Evolutionary conservation across 2,329 filamentous ascomycete species (phyloP), one percentile per base, ranked within the genome.

Genomic region (Teratosphaeriaceae sp.): DNA sequence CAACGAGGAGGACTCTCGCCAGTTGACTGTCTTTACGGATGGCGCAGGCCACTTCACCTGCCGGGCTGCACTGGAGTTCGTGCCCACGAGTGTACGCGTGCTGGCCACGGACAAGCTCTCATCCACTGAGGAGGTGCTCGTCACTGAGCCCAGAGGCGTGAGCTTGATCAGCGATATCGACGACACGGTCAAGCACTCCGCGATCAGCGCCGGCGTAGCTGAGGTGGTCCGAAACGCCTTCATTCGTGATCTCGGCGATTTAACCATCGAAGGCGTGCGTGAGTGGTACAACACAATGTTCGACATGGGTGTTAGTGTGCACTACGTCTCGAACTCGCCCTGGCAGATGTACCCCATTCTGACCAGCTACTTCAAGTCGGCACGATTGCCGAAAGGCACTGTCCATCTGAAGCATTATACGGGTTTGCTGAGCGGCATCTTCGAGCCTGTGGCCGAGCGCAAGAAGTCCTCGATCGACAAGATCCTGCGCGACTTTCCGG

Each of bases 291-390:
- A 73, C 26, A 73, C 73, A 16, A 74, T 98, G 66, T 76, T 84
- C 29, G 73, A 80, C 16, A 79, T 90, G 68, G 88, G 89, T 15
- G 90, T 97, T 19, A 79, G 82, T 55, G 76, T 98, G 40, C 94
- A 98, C 61, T 98, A 98, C 63, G 94, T 95, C 51, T 98, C 92
- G n/a, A 98, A 98, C 65, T 94, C 90, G 39, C 92, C 92, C 0
- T 98, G 94, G 94, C 94, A 98, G 62, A 75, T 98, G 5, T 98
- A 87, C 56, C 92, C 92, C 0, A 80, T 97, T 2, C 70, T 98
- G 9, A 84, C 86, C 4, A 87, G 79, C 41, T 98, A 85, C 62
- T 94, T 97, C 63, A 80, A 82, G 51, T 67, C 84, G 30, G 85
- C 85, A 5, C 85, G 85, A 1, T 69, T 98, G 1, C 92, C 92